Percentiles rank a stretch among this genome's conserved stretches.
Evolutionary conservation across 2,329 filamentous ascomycete genomes (phyloP).

Genomic region (Beauveria pseudobassiana): DNA sequence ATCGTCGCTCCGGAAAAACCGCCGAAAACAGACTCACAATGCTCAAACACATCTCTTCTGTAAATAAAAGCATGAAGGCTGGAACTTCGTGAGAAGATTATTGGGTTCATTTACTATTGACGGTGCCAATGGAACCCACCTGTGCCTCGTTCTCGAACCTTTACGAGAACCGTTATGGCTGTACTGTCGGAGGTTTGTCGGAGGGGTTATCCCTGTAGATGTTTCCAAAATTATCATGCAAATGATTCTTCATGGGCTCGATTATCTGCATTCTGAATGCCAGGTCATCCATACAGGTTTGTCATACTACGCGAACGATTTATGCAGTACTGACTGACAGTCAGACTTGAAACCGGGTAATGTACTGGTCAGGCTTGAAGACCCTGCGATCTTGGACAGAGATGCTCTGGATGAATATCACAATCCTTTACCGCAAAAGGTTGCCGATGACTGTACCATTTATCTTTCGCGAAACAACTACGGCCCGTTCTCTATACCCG

Average conservation of each 20-base stretch:
- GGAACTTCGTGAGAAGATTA: neutral
- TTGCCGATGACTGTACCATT: conserved; percentile 13
- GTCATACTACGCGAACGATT: neutral
- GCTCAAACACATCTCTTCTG: neutral
- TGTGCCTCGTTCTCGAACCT: conserved; percentile 17
- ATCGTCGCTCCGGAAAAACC: too few relatives aligned
- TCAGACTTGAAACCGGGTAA: neutral
- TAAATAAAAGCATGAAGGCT: neutral
- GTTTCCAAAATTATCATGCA: conserved; percentile 17
- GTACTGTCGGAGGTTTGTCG: conserved; percentile 16
- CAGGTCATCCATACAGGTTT: conserved; percentile 17
- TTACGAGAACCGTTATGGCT: conserved; percentile 20
- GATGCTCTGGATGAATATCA: conserved; percentile 17
- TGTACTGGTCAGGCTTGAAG: neutral
- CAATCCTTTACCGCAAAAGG: conserved; percentile 17
- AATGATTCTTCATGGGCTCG: conserved; percentile 17
- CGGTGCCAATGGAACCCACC: conserved; percentile 6
- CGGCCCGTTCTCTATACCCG: conserved; percentile 13
- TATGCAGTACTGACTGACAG: neutral
- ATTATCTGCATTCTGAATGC: conserved; percentile 20
- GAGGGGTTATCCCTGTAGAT: conserved; percentile 8
- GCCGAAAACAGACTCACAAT: neutral
- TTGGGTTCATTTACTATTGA: conserved; percentile 12
- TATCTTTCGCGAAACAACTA: conserved; percentile 19
- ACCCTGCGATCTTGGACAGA: conserved; percentile 11